A percentile compares a stretch with the other conserved stretches of the same genome.
phyloP scores from a whole-genome alignment of 164 flowering plant genomes.

The Magnolia changhungtana region DNA sequence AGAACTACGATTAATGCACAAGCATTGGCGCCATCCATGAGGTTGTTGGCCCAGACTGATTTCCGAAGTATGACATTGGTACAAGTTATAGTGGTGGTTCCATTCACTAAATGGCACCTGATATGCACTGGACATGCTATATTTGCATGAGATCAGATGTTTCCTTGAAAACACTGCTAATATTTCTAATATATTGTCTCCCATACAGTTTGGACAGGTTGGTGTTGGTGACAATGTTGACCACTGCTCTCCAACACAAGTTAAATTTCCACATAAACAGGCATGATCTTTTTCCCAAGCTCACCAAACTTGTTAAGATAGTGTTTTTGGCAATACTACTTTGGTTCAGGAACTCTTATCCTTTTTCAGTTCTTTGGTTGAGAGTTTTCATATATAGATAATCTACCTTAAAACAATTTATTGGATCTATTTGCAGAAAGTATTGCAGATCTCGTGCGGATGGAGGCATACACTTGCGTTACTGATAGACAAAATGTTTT shows the following conservation, averaged over 20 bases:
- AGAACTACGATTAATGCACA: no score
- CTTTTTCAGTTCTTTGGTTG: not conserved
- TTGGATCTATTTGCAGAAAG: slow-evolving; percentile 55
- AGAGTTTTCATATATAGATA: not conserved
- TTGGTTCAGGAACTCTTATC: not conserved
- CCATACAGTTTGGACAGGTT: slow-evolving; percentile 88
- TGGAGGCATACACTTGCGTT: slow-evolving; percentile 97
- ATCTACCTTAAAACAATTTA: not conserved
- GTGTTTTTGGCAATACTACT: slow-evolving; percentile 4
- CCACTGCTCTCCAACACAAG: slow-evolving; percentile 77
- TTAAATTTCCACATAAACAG: slow-evolving; percentile 84
- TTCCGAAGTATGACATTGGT: no score
- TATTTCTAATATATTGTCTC: not conserved
- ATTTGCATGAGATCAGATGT: not conserved
- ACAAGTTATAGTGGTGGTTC: no score
- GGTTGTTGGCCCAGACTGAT: no score
- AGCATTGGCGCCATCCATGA: no score
- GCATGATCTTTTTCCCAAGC: slow-evolving; percentile 31
- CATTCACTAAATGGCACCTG: no score
- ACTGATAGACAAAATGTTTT: slow-evolving; percentile 73
- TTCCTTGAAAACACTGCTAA: not conserved
- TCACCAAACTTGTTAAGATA: slow-evolving; percentile 18
- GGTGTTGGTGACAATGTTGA: slow-evolving; percentile 82
- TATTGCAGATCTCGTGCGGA: slow-evolving; percentile 83
- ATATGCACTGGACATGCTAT: not conserved